phyloP scores from a whole-genome alignment of 1,284 basidiomycete species.

The Pseudozyma thailandica region DNA sequence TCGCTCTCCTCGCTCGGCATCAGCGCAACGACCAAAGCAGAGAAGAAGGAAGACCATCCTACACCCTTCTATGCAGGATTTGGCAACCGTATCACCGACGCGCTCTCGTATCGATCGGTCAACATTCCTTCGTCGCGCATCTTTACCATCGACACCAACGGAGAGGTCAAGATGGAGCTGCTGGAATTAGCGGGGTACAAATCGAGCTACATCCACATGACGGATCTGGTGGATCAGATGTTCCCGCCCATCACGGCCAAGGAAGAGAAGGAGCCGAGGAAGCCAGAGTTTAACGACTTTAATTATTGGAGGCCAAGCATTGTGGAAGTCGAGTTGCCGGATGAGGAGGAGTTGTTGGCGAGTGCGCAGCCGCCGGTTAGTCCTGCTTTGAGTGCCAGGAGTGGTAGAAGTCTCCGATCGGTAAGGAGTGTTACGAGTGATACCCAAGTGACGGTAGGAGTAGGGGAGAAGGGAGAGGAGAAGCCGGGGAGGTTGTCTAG shows the following conservation, averaged over 20 bases:
- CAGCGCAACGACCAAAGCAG: slow-evolving; percentile 17
- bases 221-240: slow-evolving; percentile 98
- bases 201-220: slow-evolving; percentile 97
- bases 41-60: slow-evolving; percentile 55
- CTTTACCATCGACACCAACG: slow-evolving; percentile 95
- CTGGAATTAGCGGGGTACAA: slow-evolving; percentile 96
- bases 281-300: slow-evolving; percentile 93
- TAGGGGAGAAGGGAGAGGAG: slow-evolving; percentile 9
- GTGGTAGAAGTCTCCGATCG: slow-evolving; percentile 71
- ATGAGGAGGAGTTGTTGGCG: slow-evolving; percentile 78
- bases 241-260: slow-evolving; percentile 90
- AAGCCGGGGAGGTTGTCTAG: slow-evolving; percentile 24
- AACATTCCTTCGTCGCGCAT: slow-evolving; percentile 93
- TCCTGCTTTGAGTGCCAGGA: slow-evolving; percentile 88
- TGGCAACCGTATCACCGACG: slow-evolving; percentile 98
- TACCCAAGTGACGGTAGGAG: slow-evolving; percentile 4
- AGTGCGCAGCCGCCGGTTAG: slow-evolving; percentile 74
- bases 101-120: slow-evolving; percentile 93
- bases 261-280: slow-evolving; percentile 73
- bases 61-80: slow-evolving; percentile 95
- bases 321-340: slow-evolving; percentile 79
- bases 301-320: slow-evolving; percentile 87
- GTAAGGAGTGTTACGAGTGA: slow-evolving; percentile 40
- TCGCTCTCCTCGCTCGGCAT: slow-evolving; percentile 11
- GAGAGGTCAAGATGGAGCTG: slow-evolving; percentile 97